Evolutionary conservation across 116 monocot species (phyloP).

Genomic region (Dioscorea cayenensis): DNA sequence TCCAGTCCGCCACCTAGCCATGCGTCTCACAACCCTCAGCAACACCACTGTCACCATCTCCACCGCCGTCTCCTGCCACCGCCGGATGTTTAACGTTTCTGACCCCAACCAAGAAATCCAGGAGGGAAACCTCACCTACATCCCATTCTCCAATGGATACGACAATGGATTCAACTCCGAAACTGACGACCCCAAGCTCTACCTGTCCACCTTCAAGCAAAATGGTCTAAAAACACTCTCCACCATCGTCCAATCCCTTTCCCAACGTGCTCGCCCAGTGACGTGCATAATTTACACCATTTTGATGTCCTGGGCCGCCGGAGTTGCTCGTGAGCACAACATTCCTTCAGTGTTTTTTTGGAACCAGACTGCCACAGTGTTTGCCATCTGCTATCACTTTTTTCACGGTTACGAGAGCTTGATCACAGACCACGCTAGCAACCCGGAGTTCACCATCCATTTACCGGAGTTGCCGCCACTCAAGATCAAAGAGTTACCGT

Average conservation of each 20-base stretch:
- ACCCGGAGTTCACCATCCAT: conserved; percentile 9
- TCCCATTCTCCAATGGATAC: conserved; percentile 27
- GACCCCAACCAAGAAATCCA: not conserved
- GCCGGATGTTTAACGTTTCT: not conserved
- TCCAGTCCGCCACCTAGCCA: conserved; percentile 20
- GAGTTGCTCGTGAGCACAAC: conserved; percentile 17
- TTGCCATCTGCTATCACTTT: conserved; percentile 29
- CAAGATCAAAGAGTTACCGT: conserved; percentile 14
- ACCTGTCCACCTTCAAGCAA: conserved; percentile 14
- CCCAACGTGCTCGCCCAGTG: conserved; percentile 11
- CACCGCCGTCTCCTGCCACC: too few species aligned
- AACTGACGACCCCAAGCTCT: not conserved
- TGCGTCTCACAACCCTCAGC: conserved; percentile 3
- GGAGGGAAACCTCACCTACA: conserved; percentile 11
- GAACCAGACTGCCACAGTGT: conserved; percentile 28
- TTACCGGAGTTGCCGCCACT: conserved; percentile 21
- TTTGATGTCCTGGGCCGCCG: conserved; percentile 25
- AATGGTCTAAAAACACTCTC: conserved; percentile 11
- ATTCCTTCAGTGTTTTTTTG: conserved; percentile 22
- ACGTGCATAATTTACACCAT: conserved; percentile 25
- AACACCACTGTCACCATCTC: conserved; percentile 18
- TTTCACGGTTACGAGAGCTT: conserved; percentile 13
- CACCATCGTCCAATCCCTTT: conserved; percentile 3
- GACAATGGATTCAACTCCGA: conserved; percentile 5
- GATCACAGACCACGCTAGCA: conserved; percentile 2